These are phyloP conservation scores for Botrytis elliptica DNA, from an alignment of 2,329 filamentous ascomycete species.

Conservation along the genomic window DNA sequence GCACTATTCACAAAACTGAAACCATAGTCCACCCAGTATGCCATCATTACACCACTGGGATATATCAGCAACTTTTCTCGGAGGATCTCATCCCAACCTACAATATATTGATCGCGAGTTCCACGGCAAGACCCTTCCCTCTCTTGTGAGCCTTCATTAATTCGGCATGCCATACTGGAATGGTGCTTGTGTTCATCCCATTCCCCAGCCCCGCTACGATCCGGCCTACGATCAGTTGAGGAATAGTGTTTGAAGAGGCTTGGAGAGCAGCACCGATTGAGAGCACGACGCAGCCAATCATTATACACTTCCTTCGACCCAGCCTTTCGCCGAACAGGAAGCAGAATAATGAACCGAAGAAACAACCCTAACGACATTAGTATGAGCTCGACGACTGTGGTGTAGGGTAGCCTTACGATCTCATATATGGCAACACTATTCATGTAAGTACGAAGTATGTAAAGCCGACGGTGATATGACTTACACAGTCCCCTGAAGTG, in stretches of 20 bases:
- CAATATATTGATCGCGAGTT: conserved; percentile 56
- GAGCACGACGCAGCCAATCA: conserved; percentile 58
- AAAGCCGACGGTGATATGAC: conserved; percentile 8
- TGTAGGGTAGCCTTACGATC: background rate
- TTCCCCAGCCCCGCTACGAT: conserved; percentile 51
- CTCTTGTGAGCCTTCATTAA: conserved; percentile 56
- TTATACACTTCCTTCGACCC: conserved; percentile 56
- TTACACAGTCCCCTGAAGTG: conserved; percentile 46
- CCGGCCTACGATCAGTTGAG: conserved; percentile 53
- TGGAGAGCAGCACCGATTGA: conserved; percentile 53
- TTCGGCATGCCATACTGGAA: conserved; percentile 61
- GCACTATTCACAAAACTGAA: conserved; percentile 51
- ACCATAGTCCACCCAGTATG: conserved; percentile 60
- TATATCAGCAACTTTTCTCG: too few species aligned
- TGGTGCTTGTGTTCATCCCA: conserved; percentile 50
- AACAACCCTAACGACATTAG: conserved; percentile 46
- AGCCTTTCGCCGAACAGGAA: conserved; percentile 49
- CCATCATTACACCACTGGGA: conserved; percentile 40
- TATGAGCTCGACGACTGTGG: background rate
- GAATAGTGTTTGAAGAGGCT: conserved; percentile 44
- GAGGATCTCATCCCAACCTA: too few species aligned
- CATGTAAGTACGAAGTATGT: background rate
- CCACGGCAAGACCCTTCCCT: conserved; percentile 60
- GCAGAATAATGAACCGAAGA: conserved; percentile 44
- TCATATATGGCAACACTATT: background rate